Evolutionary conservation across 306 rosid genomes (phyloP).

Genomic region (Purshia tridentata): DNA sequence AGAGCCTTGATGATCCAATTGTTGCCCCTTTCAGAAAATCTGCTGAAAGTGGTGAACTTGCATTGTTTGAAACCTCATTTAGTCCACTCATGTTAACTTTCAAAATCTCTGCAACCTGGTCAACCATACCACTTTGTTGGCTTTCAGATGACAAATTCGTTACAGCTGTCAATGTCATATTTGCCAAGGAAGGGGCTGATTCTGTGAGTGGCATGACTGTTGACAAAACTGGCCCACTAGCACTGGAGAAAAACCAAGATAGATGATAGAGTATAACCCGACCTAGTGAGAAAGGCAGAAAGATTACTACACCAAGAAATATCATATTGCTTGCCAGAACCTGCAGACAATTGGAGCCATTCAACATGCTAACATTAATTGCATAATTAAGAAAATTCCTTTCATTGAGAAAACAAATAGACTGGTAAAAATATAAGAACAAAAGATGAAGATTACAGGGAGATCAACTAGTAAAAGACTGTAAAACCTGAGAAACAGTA

Average conservation of each 20-base stretch:
- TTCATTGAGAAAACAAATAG: neutral
- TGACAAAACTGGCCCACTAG: slow-evolving; percentile 68
- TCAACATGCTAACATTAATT: neutral
- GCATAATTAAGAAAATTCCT: neutral
- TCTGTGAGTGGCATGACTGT: slow-evolving; percentile 68
- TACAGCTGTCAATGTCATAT: slow-evolving; percentile 76
- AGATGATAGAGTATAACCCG: slow-evolving; percentile 73
- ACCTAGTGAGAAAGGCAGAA: slow-evolving; percentile 90
- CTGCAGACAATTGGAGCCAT: slow-evolving; percentile 44
- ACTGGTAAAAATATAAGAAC: neutral
- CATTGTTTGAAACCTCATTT: slow-evolving; percentile 62
- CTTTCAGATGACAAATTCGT: slow-evolving; percentile 67
- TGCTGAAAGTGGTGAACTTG: slow-evolving; percentile 55
- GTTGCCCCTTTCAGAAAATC: slow-evolving; percentile 67
- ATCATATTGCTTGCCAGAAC: slow-evolving; percentile 99
- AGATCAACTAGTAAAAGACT: neutral
- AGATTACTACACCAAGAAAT: slow-evolving; percentile 93
- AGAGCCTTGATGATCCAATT: slow-evolving; percentile 73
- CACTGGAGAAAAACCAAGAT: slow-evolving; percentile 76
- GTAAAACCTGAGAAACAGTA: neutral
- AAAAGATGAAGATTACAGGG: neutral
- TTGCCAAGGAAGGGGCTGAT: slow-evolving; percentile 79
- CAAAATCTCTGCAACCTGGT: slow-evolving; percentile 76
- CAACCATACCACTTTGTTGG: slow-evolving; percentile 62
- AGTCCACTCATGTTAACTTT: slow-evolving; percentile 66